Evolutionary conservation across 2,329 filamentous ascomycete species (phyloP).

Genomic region (Tolypocladium capitatum): DNA sequence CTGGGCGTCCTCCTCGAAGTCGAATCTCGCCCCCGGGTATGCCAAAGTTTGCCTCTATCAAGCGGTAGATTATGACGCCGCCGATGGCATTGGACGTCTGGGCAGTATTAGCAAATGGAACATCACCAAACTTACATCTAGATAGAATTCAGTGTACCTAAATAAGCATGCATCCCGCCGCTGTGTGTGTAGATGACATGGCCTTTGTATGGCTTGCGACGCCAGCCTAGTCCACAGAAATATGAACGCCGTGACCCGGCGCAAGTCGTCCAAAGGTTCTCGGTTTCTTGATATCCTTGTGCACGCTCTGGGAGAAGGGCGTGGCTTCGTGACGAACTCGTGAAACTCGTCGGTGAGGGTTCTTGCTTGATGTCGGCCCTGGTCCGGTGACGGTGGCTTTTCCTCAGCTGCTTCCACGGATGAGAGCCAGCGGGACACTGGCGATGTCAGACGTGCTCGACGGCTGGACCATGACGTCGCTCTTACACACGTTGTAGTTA

Average conservation of each 20-base stretch:
- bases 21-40: constrained; percentile 7
- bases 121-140: background rate
- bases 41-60: constrained; percentile 16
- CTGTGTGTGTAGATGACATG: constrained; percentile 16
- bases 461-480: too few species aligned
- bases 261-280: constrained; percentile 12
- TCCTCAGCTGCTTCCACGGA: too few species aligned
- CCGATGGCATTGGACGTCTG: constrained; percentile 16
- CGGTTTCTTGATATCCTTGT: constrained; percentile 17
- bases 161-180: constrained; percentile 14
- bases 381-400: too few species aligned
- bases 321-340: constrained; percentile 20
- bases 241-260: constrained; percentile 3
- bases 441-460: too few species aligned
- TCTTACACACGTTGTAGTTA: too few species aligned
- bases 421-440: too few species aligned
- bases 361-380: too few species aligned
- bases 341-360: too few species aligned
- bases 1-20: constrained; percentile 3
- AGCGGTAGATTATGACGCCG: constrained; percentile 11
- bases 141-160: constrained; percentile 15
- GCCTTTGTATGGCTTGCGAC: constrained; percentile 10
- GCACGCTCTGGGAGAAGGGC: constrained; percentile 12
- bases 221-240: constrained; percentile 19
- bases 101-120: background rate